These are phyloP conservation scores for Hymenoscyphus fructigenus DNA, from an alignment of 2,329 filamentous ascomycete genomes.

Conservation along the genomic window DNA sequence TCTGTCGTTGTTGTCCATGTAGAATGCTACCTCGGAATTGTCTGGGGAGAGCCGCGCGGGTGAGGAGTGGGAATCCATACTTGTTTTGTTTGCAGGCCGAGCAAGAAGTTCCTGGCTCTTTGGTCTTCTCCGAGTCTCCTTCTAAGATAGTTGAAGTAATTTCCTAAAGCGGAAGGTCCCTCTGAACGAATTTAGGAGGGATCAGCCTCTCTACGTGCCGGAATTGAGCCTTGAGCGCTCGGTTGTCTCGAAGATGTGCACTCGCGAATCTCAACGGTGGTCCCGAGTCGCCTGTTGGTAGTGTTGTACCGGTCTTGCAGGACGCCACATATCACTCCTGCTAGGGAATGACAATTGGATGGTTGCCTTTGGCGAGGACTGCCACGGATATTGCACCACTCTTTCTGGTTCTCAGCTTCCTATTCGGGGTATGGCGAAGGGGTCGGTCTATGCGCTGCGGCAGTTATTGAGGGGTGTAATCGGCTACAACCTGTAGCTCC, in stretches of 20 bases:
- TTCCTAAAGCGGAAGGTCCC: constrained; percentile 8
- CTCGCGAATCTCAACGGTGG: constrained; percentile 9
- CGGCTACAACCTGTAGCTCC: neutral
- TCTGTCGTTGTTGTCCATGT: constrained; percentile 26
- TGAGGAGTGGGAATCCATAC: constrained; percentile 7
- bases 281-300: neutral
- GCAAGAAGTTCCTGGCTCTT: neutral
- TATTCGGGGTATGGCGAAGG: constrained; percentile 13
- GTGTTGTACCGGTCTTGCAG: constrained; percentile 5
- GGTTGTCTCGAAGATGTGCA: constrained; percentile 4
- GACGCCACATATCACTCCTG: constrained; percentile 7
- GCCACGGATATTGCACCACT: constrained; percentile 3
- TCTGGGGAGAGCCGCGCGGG: neutral
- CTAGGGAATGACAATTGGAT: neutral
- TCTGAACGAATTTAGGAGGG: neutral
- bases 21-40: constrained; percentile 3
- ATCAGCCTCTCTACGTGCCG: constrained; percentile 11
- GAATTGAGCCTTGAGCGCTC: neutral
- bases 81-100: constrained; percentile 7
- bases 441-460: constrained; percentile 9
- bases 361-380: neutral
- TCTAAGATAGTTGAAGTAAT: neutral
- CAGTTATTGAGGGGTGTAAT: constrained; percentile 10
- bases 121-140: constrained; percentile 9
- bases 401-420: constrained; percentile 19